Conservation (phyloP, 2,329 filamentous ascomycete species). For the Mollisia scopiformis region DNA sequence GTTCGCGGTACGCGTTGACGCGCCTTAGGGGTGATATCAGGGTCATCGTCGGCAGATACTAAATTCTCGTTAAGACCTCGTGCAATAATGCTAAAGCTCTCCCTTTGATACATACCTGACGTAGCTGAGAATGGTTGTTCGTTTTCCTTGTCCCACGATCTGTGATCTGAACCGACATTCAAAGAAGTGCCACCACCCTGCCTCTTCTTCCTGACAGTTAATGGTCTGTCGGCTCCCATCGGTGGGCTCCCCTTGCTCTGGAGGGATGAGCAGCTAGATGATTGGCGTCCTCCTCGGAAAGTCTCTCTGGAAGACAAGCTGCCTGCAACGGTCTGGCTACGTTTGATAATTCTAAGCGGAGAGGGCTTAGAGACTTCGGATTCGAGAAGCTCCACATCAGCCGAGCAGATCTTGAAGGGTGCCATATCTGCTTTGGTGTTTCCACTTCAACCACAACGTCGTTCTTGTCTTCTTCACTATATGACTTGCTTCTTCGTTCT, state of each 20-base stretch:
- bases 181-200: conserved; percentile 24
- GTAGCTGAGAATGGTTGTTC: background rate
- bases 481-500: conserved; percentile 2
- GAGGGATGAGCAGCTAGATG: conserved; percentile 24
- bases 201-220: conserved; percentile 35
- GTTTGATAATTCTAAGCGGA: conserved; percentile 55
- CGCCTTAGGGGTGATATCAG: conserved; percentile 33
- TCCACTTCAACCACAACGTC: conserved; percentile 1
- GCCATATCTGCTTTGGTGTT: conserved; percentile 38
- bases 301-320: conserved; percentile 26
- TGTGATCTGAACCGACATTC: background rate
- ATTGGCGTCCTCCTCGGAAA: conserved; percentile 25
- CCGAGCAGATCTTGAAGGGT: conserved; percentile 32
- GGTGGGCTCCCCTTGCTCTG: conserved; percentile 34
- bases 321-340: conserved; percentile 36
- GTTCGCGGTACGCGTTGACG: conserved; percentile 20
- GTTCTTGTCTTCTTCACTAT: conserved; percentile 13
- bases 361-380: conserved; percentile 41
- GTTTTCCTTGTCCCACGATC: background rate
- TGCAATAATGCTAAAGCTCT: background rate
- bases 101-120: background rate
- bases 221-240: conserved; percentile 28
- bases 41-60: conserved; percentile 15
- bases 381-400: conserved; percentile 39
- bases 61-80: background rate